These are phyloP conservation scores for Globisporangium acanthophoron DNA, from an alignment of 352 stramenopile genomes.

Conservation along the genomic window DNA sequence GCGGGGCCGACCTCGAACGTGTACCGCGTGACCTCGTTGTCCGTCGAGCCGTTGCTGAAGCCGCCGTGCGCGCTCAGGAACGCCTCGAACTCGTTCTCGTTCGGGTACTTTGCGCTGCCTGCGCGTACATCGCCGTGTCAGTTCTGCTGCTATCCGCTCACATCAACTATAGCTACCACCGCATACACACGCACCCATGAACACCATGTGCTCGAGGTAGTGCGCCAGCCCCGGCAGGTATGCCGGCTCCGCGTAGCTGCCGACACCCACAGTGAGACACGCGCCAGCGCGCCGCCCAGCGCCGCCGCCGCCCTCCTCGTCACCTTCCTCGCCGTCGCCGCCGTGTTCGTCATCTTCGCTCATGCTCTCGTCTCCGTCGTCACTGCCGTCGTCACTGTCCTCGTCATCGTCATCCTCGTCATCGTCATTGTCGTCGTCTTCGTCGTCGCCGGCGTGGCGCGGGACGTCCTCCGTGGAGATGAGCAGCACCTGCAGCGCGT, in stretches of 20 bases:
- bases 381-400: slow-evolving; percentile 14
- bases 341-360: slow-evolving; percentile 9
- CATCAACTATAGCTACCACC: not conserved
- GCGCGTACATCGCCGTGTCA: not conserved
- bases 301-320: slow-evolving; percentile 21
- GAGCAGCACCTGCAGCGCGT: slow-evolving; percentile 72
- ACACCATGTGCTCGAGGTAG: slow-evolving; percentile 96
- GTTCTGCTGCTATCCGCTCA: not conserved
- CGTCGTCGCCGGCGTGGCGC: slow-evolving; percentile 16
- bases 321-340: slow-evolving; percentile 26
- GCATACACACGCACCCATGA: slow-evolving; percentile 73
- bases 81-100: slow-evolving; percentile 91
- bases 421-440: slow-evolving; percentile 13
- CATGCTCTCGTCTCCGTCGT: slow-evolving; percentile 22
- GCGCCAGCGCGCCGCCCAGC: slow-evolving; percentile 40
- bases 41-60: slow-evolving; percentile 90
- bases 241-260: slow-evolving; percentile 67
- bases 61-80: slow-evolving; percentile 88
- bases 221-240: slow-evolving; percentile 81
- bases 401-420: slow-evolving; percentile 23
- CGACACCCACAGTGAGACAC: slow-evolving; percentile 63
- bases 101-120: slow-evolving; percentile 87
- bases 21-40: slow-evolving; percentile 92
- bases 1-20: slow-evolving; percentile 88
- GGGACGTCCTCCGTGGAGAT: slow-evolving; percentile 54